Evolutionary conservation across 805 yeast species (phyloP).

Genomic region (Helenozyma rhizophorensis): DNA sequence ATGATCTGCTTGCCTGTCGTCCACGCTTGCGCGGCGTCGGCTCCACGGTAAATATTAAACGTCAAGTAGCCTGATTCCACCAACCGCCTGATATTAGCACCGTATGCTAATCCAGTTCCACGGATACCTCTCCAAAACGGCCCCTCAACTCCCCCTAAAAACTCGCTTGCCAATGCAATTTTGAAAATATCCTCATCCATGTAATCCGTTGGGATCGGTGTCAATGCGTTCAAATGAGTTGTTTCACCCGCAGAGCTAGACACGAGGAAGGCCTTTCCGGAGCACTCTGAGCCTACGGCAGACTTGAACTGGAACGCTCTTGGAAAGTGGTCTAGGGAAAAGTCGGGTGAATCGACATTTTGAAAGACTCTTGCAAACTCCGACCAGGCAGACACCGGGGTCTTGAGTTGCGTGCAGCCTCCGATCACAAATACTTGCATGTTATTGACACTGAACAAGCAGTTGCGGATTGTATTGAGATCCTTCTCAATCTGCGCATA

Average conservation of each 20-base stretch:
- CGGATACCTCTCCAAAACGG: slow-evolving; percentile 96
- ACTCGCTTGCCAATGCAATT: slow-evolving; percentile 68
- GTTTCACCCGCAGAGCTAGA: slow-evolving; percentile 85
- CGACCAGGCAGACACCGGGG: slow-evolving; percentile 61
- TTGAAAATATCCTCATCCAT: slow-evolving; percentile 56
- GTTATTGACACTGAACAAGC: slow-evolving; percentile 54
- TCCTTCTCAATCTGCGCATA: slow-evolving; percentile 43
- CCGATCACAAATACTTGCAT: slow-evolving; percentile 70
- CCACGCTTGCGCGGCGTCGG: slow-evolving; percentile 70
- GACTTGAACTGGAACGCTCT: slow-evolving; percentile 52
- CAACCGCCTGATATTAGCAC: slow-evolving; percentile 57
- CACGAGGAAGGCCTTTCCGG: slow-evolving; percentile 54
- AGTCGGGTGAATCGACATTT: slow-evolving; percentile 2
- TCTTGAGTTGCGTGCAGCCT: slow-evolving; percentile 47
- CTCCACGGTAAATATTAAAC: slow-evolving; percentile 73
- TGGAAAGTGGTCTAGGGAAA: slow-evolving; percentile 39
- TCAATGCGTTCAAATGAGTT: slow-evolving; percentile 56
- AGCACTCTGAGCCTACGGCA: slow-evolving; percentile 48
- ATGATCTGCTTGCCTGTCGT: slow-evolving; percentile 63
- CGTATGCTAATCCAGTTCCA: slow-evolving; percentile 93
- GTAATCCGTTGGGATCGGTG: slow-evolving; percentile 53
- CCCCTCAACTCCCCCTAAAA: slow-evolving; percentile 85
- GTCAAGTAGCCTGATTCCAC: slow-evolving; percentile 64
- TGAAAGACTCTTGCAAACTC: slow-evolving; percentile 24
- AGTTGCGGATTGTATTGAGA: slow-evolving; percentile 48